Evolutionary conservation across 148 eudicot genomes (phyloP).

Genomic region (Diospyros kaki): DNA sequence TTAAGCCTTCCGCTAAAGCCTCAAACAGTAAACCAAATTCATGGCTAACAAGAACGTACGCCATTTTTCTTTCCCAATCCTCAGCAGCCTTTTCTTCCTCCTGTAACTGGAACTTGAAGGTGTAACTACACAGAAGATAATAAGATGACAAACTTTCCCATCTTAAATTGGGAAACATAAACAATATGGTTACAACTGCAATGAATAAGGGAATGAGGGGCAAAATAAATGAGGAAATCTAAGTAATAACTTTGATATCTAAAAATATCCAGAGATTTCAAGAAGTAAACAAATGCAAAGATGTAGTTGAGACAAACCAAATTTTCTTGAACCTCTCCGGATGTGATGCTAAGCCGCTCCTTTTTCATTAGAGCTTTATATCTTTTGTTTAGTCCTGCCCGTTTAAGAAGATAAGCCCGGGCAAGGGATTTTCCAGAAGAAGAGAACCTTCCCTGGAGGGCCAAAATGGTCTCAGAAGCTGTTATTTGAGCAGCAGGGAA

Average conservation of each 20-base stretch:
- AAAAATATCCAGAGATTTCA: neutral
- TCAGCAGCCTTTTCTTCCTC: conserved; percentile 46
- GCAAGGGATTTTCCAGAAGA: conserved; percentile 42
- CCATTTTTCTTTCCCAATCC: conserved; percentile 50
- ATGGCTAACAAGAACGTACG: conserved; percentile 43
- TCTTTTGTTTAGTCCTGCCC: conserved; percentile 33
- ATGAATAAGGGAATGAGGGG: neutral
- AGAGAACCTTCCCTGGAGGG: conserved; percentile 51
- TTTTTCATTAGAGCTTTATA: conserved; percentile 30
- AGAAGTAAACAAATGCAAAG: neutral
- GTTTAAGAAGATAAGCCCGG: conserved; percentile 39
- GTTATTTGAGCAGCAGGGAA: conserved; percentile 40
- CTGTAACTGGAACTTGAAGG: conserved; percentile 12
- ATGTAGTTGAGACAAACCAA: conserved; percentile 20
- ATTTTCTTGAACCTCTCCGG: conserved; percentile 30
- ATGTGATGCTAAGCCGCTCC: conserved; percentile 20
- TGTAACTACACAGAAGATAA: neutral
- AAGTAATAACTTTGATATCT: neutral
- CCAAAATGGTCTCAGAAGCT: conserved; percentile 45
- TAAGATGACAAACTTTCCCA: neutral
- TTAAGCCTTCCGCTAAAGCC: conserved; percentile 46
- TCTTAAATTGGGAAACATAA: neutral
- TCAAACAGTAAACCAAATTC: conserved; percentile 48
- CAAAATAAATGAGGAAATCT: neutral
- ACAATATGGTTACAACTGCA: neutral